Conservation (phyloP, 2,329 filamentous ascomycete genomes). For the Arthrobotrys sphaeroides region DNA sequence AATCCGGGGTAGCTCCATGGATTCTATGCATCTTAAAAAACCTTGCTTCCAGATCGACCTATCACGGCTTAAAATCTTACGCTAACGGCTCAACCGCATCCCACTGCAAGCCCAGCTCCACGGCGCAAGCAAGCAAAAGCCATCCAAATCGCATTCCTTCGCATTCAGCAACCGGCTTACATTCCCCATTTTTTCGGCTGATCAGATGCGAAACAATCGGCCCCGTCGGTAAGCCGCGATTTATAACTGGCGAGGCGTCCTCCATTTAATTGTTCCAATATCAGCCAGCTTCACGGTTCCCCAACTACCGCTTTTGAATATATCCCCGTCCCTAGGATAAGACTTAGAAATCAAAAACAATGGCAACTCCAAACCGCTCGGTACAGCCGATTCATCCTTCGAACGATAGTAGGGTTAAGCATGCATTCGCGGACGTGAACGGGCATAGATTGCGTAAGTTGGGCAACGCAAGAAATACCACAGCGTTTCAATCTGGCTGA, state of each 20-base stretch:
- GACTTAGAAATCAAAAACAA: background rate
- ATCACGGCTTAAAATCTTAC: conserved; percentile 1
- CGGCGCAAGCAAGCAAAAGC: background rate
- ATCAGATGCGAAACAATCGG: conserved; percentile 2
- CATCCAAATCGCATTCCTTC: background rate
- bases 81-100: conserved; percentile 4
- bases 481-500: background rate
- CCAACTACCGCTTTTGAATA: background rate
- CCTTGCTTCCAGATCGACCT: background rate
- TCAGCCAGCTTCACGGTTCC: too few relatives aligned
- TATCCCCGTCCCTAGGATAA: background rate
- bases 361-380: conserved; percentile 22
- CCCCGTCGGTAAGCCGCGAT: background rate
- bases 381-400: conserved; percentile 56
- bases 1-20: conserved; percentile 13
- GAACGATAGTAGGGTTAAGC: conserved; percentile 57
- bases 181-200: conserved; percentile 6
- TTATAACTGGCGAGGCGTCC: background rate
- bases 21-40: background rate
- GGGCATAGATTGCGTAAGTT: conserved; percentile 58
- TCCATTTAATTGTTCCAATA: background rate
- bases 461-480: conserved; percentile 20
- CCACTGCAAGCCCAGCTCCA: background rate
- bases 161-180: conserved; percentile 4
- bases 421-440: conserved; percentile 58